These are phyloP conservation scores for Chytriomyces hyalinus DNA, from an alignment of 192 early-diverging fungal genomes.

Conservation along the genomic window DNA sequence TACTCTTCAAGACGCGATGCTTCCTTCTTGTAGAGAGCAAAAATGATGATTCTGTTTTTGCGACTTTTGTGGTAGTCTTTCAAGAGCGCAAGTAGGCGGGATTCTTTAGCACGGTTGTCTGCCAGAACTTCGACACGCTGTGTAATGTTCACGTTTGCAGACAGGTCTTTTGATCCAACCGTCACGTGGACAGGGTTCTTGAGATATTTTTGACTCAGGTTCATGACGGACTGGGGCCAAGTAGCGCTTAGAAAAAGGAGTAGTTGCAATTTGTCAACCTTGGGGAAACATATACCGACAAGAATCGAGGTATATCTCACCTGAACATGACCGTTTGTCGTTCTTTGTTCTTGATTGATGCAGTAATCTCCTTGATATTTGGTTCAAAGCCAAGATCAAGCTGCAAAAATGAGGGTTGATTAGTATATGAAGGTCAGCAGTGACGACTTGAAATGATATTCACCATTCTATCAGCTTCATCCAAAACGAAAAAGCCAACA, in stretches of 20 bases:
- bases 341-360: slow-evolving; percentile 59
- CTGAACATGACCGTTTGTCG: slow-evolving; percentile 95
- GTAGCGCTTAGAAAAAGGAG: slow-evolving; percentile 68
- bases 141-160: slow-evolving; percentile 82
- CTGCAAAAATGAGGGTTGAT: background rate
- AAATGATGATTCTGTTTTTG: slow-evolving; percentile 89
- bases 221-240: slow-evolving; percentile 90
- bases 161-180: slow-evolving; percentile 86
- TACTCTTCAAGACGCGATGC: slow-evolving; percentile 79
- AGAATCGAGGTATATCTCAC: background rate
- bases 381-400: slow-evolving; percentile 93
- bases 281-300: background rate
- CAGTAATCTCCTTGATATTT: slow-evolving; percentile 85
- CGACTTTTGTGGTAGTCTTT: slow-evolving; percentile 79
- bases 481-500: slow-evolving; percentile 88
- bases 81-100: slow-evolving; percentile 75
- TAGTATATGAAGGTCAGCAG: background rate
- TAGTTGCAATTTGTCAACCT: slow-evolving; percentile 10
- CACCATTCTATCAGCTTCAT: slow-evolving; percentile 96
- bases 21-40: slow-evolving; percentile 97
- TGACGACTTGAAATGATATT: background rate
- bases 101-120: slow-evolving; percentile 77
- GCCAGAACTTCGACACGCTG: slow-evolving; percentile 88
- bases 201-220: slow-evolving; percentile 84
- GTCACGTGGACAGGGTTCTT: slow-evolving; percentile 78